Base-by-base conservation (phyloP, 192 early-diverging fungal genomes). In the Coemansia sp. region DNA sequence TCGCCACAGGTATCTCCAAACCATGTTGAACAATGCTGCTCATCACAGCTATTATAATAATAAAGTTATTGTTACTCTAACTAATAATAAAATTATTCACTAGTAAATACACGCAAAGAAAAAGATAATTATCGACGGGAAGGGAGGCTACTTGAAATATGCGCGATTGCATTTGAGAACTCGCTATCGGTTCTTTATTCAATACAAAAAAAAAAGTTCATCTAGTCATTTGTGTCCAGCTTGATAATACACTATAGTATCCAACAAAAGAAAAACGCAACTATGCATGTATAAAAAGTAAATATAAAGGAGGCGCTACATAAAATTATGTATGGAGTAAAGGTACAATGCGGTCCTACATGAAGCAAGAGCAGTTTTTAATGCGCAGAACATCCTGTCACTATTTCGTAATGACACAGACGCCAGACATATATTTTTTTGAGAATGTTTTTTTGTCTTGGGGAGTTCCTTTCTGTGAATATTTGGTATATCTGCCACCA, bases 401-500 rank as follows among this genome's bases (percentile, higher is more conserved):
- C 8, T 18, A 52, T 52, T 52, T 28, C 24, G 50, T 52, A 52
- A 52, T 27, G 30, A 12, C 25, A 12, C 49, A 51, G 49, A 19
- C n/a, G 27, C 49, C 49, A 51, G 49, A 51, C 50, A 52, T 52
- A 28, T 25, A 25, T 52, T 25, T 25, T 52, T 52, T 25, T 27
- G 25, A 52, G 27, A 27, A 4, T 46, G 18, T 46, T 2, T 28
- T n/a, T 25, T 30, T 52, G 50, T 5, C 18, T 52, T 46, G 4
- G 18, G 25, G 6, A 30, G 24, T 9, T 30, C 18, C 27, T 52
- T 0, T 51, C 35, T 38, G 35, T 38, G 35, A 16, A 9, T 38
- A 38, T 38, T 38, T 16, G n/a, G 35, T 38, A 16, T 38, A 38
- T 38, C 35, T 38, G 35, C 11, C 35, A 16, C 35, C 35, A 9